Conservation (phyloP, 2,329 filamentous ascomycete species). For the Spiromastix sp. region DNA sequence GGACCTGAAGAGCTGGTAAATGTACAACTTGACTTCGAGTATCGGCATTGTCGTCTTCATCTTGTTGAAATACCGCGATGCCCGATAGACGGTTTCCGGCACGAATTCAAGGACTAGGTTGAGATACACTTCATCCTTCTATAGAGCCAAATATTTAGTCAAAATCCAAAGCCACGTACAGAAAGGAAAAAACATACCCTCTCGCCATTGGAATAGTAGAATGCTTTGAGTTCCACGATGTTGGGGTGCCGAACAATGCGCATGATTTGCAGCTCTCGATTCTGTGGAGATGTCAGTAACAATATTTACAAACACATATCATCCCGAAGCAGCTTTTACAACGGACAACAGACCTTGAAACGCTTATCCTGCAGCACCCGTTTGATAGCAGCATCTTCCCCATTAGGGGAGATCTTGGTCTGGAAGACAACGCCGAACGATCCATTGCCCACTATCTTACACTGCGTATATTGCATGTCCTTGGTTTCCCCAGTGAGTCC, state of each 20-base stretch:
- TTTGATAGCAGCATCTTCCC: conserved; percentile 98
- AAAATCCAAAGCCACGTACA: too few relatives aligned
- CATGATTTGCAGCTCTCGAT: conserved; percentile 99
- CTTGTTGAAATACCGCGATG: conserved; percentile 98
- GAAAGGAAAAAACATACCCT: conserved; percentile 52
- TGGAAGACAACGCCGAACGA: conserved; percentile 99
- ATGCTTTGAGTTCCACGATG: conserved; percentile 97
- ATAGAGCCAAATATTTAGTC: too few relatives aligned
- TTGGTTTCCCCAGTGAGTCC: conserved; percentile 92
- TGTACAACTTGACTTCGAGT: conserved; percentile 97
- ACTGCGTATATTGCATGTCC: conserved; percentile 97
- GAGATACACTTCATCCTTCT: conserved; percentile 98
- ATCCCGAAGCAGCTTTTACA: neutral
- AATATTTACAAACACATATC: neutral
- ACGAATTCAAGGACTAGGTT: conserved; percentile 98
- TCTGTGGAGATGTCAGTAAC: conserved; percentile 44
- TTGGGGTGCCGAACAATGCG: conserved; percentile 97
- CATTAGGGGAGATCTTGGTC: conserved; percentile 94
- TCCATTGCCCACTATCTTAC: conserved; percentile 98
- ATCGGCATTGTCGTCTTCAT: conserved; percentile 99
- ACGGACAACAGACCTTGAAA: conserved; percentile 66
- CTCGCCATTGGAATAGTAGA: conserved; percentile 99
- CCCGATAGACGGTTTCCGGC: conserved; percentile 95
- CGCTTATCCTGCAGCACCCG: conserved; percentile 97
- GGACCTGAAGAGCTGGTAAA: conserved; percentile 97